Base-by-base conservation (phyloP, 2,329 filamentous ascomycete genomes). In the Capronia epimyces region DNA sequence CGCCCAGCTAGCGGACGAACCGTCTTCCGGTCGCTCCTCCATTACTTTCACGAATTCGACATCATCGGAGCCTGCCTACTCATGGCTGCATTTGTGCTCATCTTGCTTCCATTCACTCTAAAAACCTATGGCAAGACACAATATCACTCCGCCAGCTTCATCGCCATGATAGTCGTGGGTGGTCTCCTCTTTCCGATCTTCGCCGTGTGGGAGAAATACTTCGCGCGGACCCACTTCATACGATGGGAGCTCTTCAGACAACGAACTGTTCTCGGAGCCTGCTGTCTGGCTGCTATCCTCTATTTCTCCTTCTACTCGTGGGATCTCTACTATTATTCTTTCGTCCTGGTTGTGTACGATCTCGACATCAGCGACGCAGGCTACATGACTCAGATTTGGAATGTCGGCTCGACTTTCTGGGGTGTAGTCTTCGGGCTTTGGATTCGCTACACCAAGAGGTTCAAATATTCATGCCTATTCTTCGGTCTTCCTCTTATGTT, bases 91-190 rank as follows among this genome's bases (percentile, higher is more conserved):
- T 76, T 84, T 61, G 73, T 78, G 1, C 67, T 86, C 2, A 78
- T 87, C 64, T 72, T 86, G 7, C 72, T 87, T n/a, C 79, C 83
- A 0, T 83, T 87, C 67, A 79, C 69, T 25, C 71, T 87, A 67
- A 71, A 53, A 50, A 59, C 20, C 65, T 62, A 45, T 65, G 71
- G 39, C 50, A 62, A 7, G 52, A 67, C n/a, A 62, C 66, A n/a
- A 82, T 77, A 71, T 71, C 58, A 61, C 9, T 70, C 71, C 2
- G 65, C 71, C 9, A 56, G 71, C 29, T 71, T 79, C 53, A 73
- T 79, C 49, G 66, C 64, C 49, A 71, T 81, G 62, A 61, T 72
- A 9, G 70, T 82, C 5, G 61, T 83, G 27, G 82, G 83, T 0
- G 64, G 72, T 10, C 52, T 78, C 0, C 70, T 78, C 7, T 64